Conservation (phyloP, 345 rosid species). For the Populus tremula region DNA sequence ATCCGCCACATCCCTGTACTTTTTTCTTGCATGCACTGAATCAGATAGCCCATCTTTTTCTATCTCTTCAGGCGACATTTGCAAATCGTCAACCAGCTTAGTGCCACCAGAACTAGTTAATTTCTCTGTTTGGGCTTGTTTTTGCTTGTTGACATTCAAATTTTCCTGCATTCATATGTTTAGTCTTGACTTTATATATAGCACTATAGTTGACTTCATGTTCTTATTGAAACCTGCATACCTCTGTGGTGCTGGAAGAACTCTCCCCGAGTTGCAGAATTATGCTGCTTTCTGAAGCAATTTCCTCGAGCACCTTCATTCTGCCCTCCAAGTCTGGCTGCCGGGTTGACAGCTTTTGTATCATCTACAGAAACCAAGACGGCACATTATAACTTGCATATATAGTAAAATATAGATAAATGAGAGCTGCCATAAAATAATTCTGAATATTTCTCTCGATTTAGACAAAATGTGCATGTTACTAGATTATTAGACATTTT, state of each 20-base stretch:
- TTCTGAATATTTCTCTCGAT: no score
- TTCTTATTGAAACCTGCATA: slow-evolving; percentile 13
- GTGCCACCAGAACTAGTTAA: slow-evolving; percentile 18
- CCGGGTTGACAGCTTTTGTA: slow-evolving; percentile 57
- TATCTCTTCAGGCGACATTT: slow-evolving; percentile 12
- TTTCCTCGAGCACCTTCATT: slow-evolving; percentile 59
- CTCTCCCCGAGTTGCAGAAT: slow-evolving; percentile 49
- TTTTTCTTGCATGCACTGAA: slow-evolving; percentile 35
- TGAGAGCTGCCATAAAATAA: no score
- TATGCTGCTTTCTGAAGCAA: slow-evolving; percentile 65
- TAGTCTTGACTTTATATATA: neutral
- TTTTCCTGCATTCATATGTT: slow-evolving; percentile 34
- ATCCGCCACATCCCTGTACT: slow-evolving; percentile 83
- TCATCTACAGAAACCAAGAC: slow-evolving; percentile 35
- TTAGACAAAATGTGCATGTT: neutral
- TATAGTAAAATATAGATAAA: no score
- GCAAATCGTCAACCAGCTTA: slow-evolving; percentile 8
- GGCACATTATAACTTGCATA: no score
- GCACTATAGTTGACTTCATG: neutral
- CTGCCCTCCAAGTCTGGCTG: slow-evolving; percentile 54
- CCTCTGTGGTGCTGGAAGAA: slow-evolving; percentile 40
- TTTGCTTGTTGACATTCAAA: slow-evolving; percentile 5
- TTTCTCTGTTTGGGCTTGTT: neutral
- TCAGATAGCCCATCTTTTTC: slow-evolving; percentile 29
- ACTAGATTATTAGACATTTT: neutral